Evolutionary conservation across 306 rosid species (phyloP).

Genomic region (Abrus pulchellus): DNA sequence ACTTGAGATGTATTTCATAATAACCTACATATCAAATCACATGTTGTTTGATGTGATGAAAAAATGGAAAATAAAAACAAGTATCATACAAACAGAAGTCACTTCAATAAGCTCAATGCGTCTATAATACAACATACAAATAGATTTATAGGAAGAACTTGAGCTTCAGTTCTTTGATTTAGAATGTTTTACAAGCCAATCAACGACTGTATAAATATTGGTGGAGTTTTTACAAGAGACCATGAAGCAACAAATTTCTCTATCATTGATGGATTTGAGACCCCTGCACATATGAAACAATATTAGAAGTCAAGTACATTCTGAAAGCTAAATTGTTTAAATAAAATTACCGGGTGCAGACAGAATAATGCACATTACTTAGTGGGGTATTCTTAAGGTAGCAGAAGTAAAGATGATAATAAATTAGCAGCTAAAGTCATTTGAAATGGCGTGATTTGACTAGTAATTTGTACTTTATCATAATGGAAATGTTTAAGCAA

Average conservation of each 20-base stretch:
- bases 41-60: conserved; percentile 30
- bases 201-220: conserved; percentile 68
- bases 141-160: conserved; percentile 34
- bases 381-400: neutral
- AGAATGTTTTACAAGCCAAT: conserved; percentile 77
- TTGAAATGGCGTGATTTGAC: neutral
- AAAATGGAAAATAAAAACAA: conserved; percentile 23
- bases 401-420: neutral
- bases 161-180: conserved; percentile 65
- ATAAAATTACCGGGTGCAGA: conserved; percentile 11
- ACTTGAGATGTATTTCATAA: neutral
- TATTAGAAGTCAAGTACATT: neutral
- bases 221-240: conserved; percentile 79
- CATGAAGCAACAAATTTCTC: conserved; percentile 82
- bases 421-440: neutral
- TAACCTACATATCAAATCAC: conserved; percentile 30
- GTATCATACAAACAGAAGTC: conserved; percentile 26
- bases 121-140: conserved; percentile 34
- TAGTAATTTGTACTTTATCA: neutral
- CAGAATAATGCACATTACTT: conserved; percentile 9
- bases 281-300: conserved; percentile 58
- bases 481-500: conserved; percentile 22
- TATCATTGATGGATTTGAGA: conserved; percentile 63
- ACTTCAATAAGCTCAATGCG: conserved; percentile 41
- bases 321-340: conserved; percentile 11